These are phyloP conservation scores for Globisporangium takayamanum DNA, from an alignment of 352 stramenopile species.

Conservation along the genomic window DNA sequence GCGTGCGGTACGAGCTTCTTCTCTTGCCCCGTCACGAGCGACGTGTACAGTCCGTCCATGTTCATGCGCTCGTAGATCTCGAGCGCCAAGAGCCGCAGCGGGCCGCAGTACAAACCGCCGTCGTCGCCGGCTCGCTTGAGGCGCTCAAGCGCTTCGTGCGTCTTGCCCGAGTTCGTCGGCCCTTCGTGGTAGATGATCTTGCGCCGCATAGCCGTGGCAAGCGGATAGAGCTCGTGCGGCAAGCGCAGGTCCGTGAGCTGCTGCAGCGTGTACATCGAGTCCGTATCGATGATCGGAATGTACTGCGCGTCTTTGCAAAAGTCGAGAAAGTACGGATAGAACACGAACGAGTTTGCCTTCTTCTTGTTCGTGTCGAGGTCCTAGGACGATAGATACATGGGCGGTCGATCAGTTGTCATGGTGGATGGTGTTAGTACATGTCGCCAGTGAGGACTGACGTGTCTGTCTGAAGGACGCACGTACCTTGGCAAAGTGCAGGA, in stretches of 20 bases:
- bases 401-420: not conserved
- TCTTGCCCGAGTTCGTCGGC: slow-evolving; percentile 97
- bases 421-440: not conserved
- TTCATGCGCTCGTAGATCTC: slow-evolving; percentile 96
- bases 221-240: slow-evolving; percentile 83
- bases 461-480: too few relatives aligned
- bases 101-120: slow-evolving; percentile 92
- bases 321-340: slow-evolving; percentile 72
- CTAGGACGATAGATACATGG: slow-evolving; percentile 4
- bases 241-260: slow-evolving; percentile 68
- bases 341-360: slow-evolving; percentile 48
- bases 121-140: slow-evolving; percentile 85
- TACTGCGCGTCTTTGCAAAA: slow-evolving; percentile 43
- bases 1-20: slow-evolving; percentile 82
- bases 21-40: slow-evolving; percentile 95
- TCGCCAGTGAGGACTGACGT: too few relatives aligned
- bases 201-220: slow-evolving; percentile 67
- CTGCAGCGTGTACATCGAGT: slow-evolving; percentile 42
- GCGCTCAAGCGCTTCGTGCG: slow-evolving; percentile 89
- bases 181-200: slow-evolving; percentile 90
- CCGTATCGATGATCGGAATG: slow-evolving; percentile 24
- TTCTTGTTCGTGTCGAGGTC: slow-evolving; percentile 34
- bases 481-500: slow-evolving; percentile 38
- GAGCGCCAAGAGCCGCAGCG: slow-evolving; percentile 90
- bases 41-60: slow-evolving; percentile 90